Evolutionary conservation across 2,329 filamentous ascomycete genomes (phyloP).

Genomic region (Colletotrichum simmondsii): DNA sequence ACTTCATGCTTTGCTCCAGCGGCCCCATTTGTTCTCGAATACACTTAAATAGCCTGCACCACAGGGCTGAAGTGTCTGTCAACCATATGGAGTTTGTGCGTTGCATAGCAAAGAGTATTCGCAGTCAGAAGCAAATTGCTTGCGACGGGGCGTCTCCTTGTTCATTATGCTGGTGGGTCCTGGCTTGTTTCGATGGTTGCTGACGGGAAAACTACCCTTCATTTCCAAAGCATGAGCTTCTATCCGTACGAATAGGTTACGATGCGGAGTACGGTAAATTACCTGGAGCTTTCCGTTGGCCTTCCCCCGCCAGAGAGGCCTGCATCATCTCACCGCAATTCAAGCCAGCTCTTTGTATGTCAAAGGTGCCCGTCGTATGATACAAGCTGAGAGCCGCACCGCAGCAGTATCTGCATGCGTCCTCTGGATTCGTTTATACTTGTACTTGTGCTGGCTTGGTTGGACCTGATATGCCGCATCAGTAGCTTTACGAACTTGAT

Average conservation of each 20-base stretch:
- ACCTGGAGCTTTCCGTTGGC: background rate
- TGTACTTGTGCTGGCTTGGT: background rate
- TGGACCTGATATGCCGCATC: background rate
- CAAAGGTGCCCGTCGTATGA: background rate
- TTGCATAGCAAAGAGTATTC: constrained; percentile 5
- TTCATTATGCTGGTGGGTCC: constrained; percentile 24
- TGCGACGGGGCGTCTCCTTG: constrained; percentile 10
- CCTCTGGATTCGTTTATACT: background rate
- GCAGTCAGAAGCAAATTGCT: constrained; percentile 14
- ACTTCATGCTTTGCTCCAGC: background rate
- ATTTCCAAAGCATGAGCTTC: constrained; percentile 33
- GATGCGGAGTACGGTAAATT: constrained; percentile 17
- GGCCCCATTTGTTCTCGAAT: background rate
- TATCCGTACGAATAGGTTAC: background rate
- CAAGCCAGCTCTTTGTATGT: background rate
- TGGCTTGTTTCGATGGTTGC: background rate
- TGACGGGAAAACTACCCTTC: constrained; percentile 11
- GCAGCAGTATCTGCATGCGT: background rate
- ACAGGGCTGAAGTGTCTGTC: constrained; percentile 26
- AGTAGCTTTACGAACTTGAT: background rate
- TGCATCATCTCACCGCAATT: background rate
- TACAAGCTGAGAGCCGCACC: background rate
- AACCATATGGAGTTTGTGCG: background rate
- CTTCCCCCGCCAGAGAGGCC: background rate
- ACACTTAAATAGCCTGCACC: background rate